A percentile compares a stretch with the other conserved stretches of the same genome.
These are phyloP conservation scores for Thermomucor indicae-seudaticae DNA, from an alignment of 371 early-diverging fungal species.

Conservation along the genomic window DNA sequence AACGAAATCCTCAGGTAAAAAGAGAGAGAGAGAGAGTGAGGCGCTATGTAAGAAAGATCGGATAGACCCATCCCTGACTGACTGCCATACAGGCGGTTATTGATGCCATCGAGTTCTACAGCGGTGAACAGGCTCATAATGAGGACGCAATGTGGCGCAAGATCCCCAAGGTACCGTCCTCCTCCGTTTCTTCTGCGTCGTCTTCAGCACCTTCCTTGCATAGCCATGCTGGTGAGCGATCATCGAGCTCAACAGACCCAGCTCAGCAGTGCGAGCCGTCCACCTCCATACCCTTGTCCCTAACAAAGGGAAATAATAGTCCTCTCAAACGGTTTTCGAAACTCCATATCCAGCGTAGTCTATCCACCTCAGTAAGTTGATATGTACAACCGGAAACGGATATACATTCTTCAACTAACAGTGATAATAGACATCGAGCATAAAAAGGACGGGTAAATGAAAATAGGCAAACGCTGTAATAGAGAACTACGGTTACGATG, in stretches of 20 bases:
- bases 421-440: too few species aligned
- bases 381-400: too few species aligned
- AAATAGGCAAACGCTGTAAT: too few species aligned
- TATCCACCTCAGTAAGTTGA: not conserved
- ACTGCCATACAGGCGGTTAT: slow-evolving; percentile 81
- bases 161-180: slow-evolving; percentile 52
- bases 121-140: slow-evolving; percentile 60
- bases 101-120: slow-evolving; percentile 90
- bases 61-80: too few species aligned
- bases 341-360: slow-evolving; percentile 5
- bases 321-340: slow-evolving; percentile 11
- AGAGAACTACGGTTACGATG: too few species aligned
- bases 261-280: not conserved
- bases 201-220: slow-evolving; percentile 1
- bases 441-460: too few species aligned
- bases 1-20: slow-evolving; percentile 84
- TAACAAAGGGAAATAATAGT: slow-evolving; percentile 7
- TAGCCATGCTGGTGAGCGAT: too few species aligned
- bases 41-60: too few species aligned
- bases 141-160: slow-evolving; percentile 84
- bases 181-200: slow-evolving; percentile 7
- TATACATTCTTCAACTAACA: too few species aligned
- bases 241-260: too few species aligned
- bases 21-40: too few species aligned
- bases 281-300: not conserved